Evolutionary conservation across 306 rosid species (phyloP), one percentile per base, ranked within the genome.

Genomic region (Pyrus pyrifolia): DNA sequence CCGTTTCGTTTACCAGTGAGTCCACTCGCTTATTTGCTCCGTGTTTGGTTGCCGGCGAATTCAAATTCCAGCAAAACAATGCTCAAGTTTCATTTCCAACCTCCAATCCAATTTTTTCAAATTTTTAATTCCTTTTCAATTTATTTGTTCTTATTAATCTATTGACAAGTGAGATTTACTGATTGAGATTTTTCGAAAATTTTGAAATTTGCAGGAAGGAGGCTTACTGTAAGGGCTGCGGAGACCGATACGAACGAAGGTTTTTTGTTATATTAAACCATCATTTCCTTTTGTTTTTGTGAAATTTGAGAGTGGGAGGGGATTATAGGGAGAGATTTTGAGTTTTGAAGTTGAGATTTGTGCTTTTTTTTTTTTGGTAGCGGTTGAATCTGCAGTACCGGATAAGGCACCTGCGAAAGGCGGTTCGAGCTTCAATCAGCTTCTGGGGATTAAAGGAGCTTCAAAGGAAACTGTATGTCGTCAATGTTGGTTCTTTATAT

Each of bases 241-340:
- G 95, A 90, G 70, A 86, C 95, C 7, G 92, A 88, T 59, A 60
- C 89, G 23, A 79, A 86, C 19, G 88, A 90, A 90, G 95, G 95
- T 90, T 40, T 25, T 11, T 40, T 17, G 23, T 61, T 29, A 10
- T 61, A 55, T 10, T 49, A 33, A 67, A 74, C 40, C 60, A 58
- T 51, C 59, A 3, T 10, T 23, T 67, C 18, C 14, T 22, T n/a
- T 21, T 21, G 21, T 19, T 53, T 5, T 49, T 4, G 2, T 12
- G 6, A 21, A 30, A 15, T 51, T 53, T 60, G 63, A 27, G 51
- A 57, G 13, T 78, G 46, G n/a, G 40, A 21, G 76, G 35, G 44
- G 59, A 18, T 9, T 80, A 9, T 30, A 9, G 42, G 67, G 61
- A 73, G 72, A 44, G 65, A 10, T 70, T 63, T 51, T 63, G 74